Percentiles rank a stretch among this genome's conserved stretches.
Evolutionary conservation across 179 eudicot species (phyloP).

Genomic region (Corrigiola litoralis): DNA sequence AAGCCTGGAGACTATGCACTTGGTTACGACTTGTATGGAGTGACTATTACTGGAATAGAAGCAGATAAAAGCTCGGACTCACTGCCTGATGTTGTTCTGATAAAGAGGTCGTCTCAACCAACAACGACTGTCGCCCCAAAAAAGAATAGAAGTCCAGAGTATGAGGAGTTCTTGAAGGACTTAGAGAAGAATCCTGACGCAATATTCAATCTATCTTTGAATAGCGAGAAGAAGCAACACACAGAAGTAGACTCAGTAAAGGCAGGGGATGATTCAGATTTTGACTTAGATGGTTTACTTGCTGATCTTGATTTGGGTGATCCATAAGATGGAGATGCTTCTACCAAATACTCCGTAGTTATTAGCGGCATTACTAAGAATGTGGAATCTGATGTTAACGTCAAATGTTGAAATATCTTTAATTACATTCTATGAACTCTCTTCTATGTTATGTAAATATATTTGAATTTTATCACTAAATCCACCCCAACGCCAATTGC

Average conservation of each 20-base stretch:
- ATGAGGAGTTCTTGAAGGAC: constrained; percentile 9
- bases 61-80: constrained; percentile 27
- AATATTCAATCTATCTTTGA: constrained; percentile 21
- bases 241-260: not conserved
- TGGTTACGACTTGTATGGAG: constrained; percentile 43
- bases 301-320: constrained; percentile 22
- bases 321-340: not conserved
- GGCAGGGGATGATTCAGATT: not conserved
- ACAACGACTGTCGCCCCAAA: not conserved
- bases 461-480: too few species aligned
- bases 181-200: constrained; percentile 20
- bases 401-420: too few species aligned
- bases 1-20: constrained; percentile 44
- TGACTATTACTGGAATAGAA: constrained; percentile 28
- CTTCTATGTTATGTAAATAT: too few species aligned
- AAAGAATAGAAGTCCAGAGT: constrained; percentile 14
- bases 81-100: constrained; percentile 43
- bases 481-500: too few species aligned
- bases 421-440: too few species aligned
- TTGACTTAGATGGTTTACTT: constrained; percentile 15
- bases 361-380: too few species aligned
- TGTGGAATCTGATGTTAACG: too few species aligned
- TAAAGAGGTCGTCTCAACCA: constrained; percentile 33
- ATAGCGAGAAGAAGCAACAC: not conserved
- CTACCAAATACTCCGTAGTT: too few species aligned